Evolutionary conservation across 495 filamentous ascomycete genomes (phyloP), one percentile per base, ranked within the genome.

Genomic region (Thozetella sp.): DNA sequence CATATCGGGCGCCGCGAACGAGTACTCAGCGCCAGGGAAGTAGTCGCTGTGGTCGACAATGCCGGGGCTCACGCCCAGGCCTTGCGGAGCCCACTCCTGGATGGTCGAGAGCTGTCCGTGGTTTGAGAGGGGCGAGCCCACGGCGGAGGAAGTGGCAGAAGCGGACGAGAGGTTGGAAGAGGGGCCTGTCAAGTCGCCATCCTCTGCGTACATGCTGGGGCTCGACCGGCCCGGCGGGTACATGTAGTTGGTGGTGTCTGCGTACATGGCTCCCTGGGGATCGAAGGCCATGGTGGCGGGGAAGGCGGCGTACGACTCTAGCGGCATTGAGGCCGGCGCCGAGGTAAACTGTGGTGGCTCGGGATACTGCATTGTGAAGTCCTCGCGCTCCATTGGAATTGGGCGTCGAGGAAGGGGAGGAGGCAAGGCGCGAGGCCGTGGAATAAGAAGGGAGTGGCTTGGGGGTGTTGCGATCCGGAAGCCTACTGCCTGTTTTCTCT

Each of bases 91-190:
- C 84, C 89, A 91, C 61, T 86, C 64, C 74, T 83, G 70, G 66
- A 86, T 76, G 68, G 79, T 75, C 40, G 83, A 75, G 53, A 81
- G 76, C 43, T 88, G 83, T 19, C 84, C 79, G 58, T 83, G 81
- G 54, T 82, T 83, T 0, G 88, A 89, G 59, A 88, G 89, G 20
- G 93, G 93, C 10, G 93, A 97, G 27, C 89, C 91, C 64, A 91
- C 88, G 27, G 87, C 83, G 3, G 93, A 96, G 1, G 93, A 95
- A 17, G 90, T 82, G 13, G 89, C 87, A 15, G 92, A 95, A 24
- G 89, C 88, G 56, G 88, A 91, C 17, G 90, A 93, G 51, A 93
- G 70, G 80, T 82, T 76, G 64, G 82, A 80, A 74, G 76, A 64
- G 65, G 82, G 68, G 59, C 79, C 59, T 79, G 83, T 61, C 68